Percentiles rank a stretch among this genome's conserved stretches.
Evolutionary conservation across 2,329 filamentous ascomycete species (phyloP).

Genomic region (Trichoderma sp.): DNA sequence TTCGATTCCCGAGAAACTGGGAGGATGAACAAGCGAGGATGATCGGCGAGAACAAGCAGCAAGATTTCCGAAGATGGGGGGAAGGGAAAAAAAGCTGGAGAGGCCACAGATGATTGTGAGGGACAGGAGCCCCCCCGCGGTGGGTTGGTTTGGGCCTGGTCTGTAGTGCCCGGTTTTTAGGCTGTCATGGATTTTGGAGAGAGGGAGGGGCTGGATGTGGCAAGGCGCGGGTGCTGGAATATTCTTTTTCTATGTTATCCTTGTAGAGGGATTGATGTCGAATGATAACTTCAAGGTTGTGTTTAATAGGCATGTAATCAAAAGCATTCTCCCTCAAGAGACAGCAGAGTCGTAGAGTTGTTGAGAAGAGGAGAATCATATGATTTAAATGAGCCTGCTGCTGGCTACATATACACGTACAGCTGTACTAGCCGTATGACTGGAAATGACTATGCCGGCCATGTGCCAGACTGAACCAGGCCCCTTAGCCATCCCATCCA

Average conservation of each 20-base stretch:
- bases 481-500: too few relatives aligned
- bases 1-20: too few relatives aligned
- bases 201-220: constrained; percentile 7
- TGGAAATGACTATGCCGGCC: too few relatives aligned
- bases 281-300: too few relatives aligned
- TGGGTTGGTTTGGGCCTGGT: constrained; percentile 1
- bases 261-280: background rate
- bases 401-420: too few relatives aligned
- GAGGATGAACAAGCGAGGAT: too few relatives aligned
- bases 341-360: background rate
- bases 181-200: too few relatives aligned
- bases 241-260: constrained; percentile 3
- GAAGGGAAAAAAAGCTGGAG: background rate
- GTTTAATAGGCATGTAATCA: too few relatives aligned
- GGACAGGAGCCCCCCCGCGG: constrained; percentile 2
- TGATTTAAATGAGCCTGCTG: too few relatives aligned
- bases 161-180: background rate
- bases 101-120: background rate
- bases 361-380: too few relatives aligned
- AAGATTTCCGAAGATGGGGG: background rate
- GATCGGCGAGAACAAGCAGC: background rate
- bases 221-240: constrained; percentile 23
- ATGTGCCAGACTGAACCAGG: too few relatives aligned
- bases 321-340: background rate
- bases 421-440: too few relatives aligned